Evolutionary conservation across 495 filamentous ascomycete species (phyloP), one percentile per base, ranked within the genome.

Genomic region (Penicillium psychrofluorescens): DNA sequence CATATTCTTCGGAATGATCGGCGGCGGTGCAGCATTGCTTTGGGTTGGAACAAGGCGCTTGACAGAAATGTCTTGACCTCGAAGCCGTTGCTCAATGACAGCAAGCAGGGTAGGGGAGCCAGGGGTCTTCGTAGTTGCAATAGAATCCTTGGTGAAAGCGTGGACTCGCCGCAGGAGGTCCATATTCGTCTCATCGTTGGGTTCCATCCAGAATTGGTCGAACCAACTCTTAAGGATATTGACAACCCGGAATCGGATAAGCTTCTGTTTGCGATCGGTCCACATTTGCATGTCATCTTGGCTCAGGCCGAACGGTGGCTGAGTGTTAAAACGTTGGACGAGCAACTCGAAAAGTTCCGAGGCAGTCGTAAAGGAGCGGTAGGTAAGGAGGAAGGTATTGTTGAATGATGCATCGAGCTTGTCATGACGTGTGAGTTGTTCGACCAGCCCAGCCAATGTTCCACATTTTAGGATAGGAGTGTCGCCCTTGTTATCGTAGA

Each of bases 161-260:
- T 91, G 85, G 1, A 95, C 88, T 49, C 88, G 81, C 50, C 86
- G 84, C 39, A 97, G 85, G 27, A 98, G 73, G 53, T 89, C 77
- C 66, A 83, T 86, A 33, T 85, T 88, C 16, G 82, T 79, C 33
- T 92, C 86, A 57, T 84, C 90, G 35, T 81, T 78, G 15, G 86
- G 82, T 60, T 98, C 92, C 92, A 97, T 95, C 92, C 92, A 98
- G 62, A 90, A 96, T 46, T 82, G 87, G 55, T 97, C 91, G 53
- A 98, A 89, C 92, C 92, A 98, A 61, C 80, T 95, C 72, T 96
- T 97, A 49, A 97, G 68, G 44, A 96, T 95, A 59, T 96, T 97
- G 53, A 98, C 89, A 8, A 98, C 88, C 36, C 92, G 79, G 74
- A 98, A 90, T 35, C 94, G 79, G 49, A 97, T 96, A 6, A 86